Percentiles rank a stretch among this genome's conserved stretches.
Conservation (phyloP, 768 basidiomycete genomes). For the Lactarius akahatsu region DNA sequence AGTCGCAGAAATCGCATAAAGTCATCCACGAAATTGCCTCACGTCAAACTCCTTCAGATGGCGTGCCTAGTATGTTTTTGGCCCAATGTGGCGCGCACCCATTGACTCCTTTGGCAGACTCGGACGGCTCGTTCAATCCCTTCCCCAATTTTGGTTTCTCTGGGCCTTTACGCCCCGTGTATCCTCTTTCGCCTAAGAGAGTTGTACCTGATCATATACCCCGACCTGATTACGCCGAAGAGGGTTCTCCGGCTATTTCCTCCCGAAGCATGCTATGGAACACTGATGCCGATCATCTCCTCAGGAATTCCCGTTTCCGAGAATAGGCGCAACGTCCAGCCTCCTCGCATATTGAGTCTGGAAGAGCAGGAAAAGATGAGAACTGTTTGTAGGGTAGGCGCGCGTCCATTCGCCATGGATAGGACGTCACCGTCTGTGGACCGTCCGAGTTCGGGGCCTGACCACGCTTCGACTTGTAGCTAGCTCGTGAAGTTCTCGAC, state of each 20-base stretch:
- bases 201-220: slow-evolving; percentile 79
- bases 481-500: slow-evolving; percentile 91
- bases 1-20: slow-evolving; percentile 76
- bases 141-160: slow-evolving; percentile 78
- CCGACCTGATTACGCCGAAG: slow-evolving; percentile 83
- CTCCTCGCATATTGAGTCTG: slow-evolving; percentile 60
- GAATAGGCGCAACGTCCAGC: slow-evolving; percentile 53
- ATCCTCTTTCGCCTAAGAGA: slow-evolving; percentile 82
- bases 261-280: slow-evolving; percentile 1
- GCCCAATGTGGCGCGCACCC: neutral
- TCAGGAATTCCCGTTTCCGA: slow-evolving; percentile 63
- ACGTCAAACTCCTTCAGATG: slow-evolving; percentile 33
- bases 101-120: slow-evolving; percentile 39
- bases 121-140: slow-evolving; percentile 70
- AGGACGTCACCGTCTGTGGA: slow-evolving; percentile 6
- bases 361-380: slow-evolving; percentile 92
- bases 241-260: slow-evolving; percentile 44
- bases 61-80: slow-evolving; percentile 31
- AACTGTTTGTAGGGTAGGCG: slow-evolving; percentile 70
- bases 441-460: slow-evolving; percentile 19
- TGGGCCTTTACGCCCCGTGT: slow-evolving; percentile 75
- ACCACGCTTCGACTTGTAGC: slow-evolving; percentile 43
- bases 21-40: slow-evolving; percentile 64
- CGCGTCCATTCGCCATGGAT: slow-evolving; percentile 2
- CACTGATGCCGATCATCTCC: slow-evolving; percentile 28